Conservation (phyloP, 306 rosid species). For the Quercus gilva region DNA sequence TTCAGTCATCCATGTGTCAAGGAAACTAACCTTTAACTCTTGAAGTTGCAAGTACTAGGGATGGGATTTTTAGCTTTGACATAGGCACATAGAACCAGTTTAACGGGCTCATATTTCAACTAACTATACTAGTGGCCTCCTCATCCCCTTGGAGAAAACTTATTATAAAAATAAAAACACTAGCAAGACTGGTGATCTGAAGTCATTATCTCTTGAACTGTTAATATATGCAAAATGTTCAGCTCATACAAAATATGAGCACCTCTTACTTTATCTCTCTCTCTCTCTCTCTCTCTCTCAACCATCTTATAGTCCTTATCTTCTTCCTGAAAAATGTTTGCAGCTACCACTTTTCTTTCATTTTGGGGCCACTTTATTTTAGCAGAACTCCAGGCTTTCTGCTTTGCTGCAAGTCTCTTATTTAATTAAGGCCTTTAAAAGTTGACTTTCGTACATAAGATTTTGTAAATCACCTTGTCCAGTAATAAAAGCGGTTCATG, state of each 20-base stretch:
- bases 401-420: not conserved
- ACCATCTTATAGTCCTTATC: not conserved
- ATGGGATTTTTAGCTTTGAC: not conserved
- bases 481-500: not conserved
- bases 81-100: not conserved
- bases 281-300: not conserved
- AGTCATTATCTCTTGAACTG: too few relatives aligned
- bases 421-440: not conserved
- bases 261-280: too few relatives aligned
- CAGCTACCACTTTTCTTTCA: not conserved
- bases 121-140: not conserved
- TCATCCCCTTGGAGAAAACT: too few relatives aligned
- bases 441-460: too few relatives aligned
- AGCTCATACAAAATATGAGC: too few relatives aligned
- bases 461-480: too few relatives aligned
- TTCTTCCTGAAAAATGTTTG: not conserved
- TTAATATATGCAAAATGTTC: too few relatives aligned
- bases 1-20: not conserved
- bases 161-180: not conserved
- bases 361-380: not conserved
- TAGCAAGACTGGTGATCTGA: not conserved
- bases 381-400: not conserved
- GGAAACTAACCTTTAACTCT: not conserved
- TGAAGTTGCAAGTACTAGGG: not conserved
- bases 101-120: not conserved